These are phyloP conservation scores for Globisporangium camurandrum DNA, from an alignment of 352 stramenopile species.

Conservation along the genomic window DNA sequence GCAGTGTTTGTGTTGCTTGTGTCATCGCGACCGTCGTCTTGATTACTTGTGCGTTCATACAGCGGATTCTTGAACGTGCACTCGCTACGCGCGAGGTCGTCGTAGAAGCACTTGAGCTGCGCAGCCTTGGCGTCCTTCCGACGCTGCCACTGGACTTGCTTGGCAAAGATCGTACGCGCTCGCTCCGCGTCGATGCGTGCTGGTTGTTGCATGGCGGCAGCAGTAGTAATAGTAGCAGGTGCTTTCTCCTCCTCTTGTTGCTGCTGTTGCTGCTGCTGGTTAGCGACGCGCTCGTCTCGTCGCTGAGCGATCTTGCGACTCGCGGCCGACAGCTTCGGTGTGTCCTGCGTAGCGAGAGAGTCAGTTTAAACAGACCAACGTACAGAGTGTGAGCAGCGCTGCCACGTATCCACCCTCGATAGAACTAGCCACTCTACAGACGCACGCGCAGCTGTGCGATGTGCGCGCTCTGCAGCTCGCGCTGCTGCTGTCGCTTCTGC, in stretches of 20 bases:
- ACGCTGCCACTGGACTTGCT: conserved; percentile 54
- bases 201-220: neutral
- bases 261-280: neutral
- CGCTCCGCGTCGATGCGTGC: conserved; percentile 14
- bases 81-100: conserved; percentile 22
- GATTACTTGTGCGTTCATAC: conserved; percentile 31
- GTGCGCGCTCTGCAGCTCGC: conserved; percentile 21
- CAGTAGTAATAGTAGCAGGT: conserved; percentile 27
- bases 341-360: conserved; percentile 16
- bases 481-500: conserved; percentile 26
- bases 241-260: conserved; percentile 1
- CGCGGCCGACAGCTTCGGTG: conserved; percentile 37
- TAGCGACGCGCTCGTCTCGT: neutral
- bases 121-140: conserved; percentile 27
- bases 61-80: conserved; percentile 64
- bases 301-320: conserved; percentile 32
- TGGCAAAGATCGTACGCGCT: conserved; percentile 42
- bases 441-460: conserved; percentile 30
- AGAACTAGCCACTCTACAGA: neutral
- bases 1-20: conserved; percentile 13
- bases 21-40: neutral
- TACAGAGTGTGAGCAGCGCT: neutral
- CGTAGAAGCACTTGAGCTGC: conserved; percentile 26
- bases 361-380: neutral
- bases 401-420: neutral